Evolutionary conservation across 352 stramenopile species (phyloP).

Genomic region (Phytophthora fragariae): DNA sequence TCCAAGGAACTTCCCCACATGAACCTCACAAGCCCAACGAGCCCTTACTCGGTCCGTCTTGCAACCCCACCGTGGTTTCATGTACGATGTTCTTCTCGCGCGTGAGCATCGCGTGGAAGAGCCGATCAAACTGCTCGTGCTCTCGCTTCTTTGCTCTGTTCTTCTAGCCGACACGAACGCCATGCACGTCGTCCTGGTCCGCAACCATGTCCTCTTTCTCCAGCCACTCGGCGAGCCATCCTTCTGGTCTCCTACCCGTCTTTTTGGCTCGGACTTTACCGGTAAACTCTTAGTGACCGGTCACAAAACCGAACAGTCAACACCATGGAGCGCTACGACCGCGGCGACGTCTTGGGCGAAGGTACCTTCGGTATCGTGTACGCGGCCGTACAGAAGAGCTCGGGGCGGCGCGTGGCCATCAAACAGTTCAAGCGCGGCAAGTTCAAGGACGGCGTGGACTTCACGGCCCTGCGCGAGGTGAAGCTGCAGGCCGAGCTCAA

Average conservation of each 20-base stretch:
- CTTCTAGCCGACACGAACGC: conserved; percentile 46
- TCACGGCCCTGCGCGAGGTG: conserved; percentile 90
- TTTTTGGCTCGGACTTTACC: not conserved
- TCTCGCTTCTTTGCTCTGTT: conserved; percentile 53
- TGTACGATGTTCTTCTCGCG: conserved; percentile 85
- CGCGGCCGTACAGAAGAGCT: conserved; percentile 79
- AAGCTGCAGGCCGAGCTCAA: conserved; percentile 90
- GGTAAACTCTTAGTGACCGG: conserved; percentile 4
- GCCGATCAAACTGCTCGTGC: conserved; percentile 63
- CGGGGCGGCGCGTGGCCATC: conserved; percentile 76
- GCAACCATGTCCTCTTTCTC: conserved; percentile 50
- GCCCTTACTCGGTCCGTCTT: conserved; percentile 69
- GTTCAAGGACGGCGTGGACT: conserved; percentile 91
- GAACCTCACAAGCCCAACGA: not conserved
- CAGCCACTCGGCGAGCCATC: conserved; percentile 10
- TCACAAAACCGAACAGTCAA: conserved; percentile 4
- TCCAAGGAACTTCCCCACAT: not conserved
- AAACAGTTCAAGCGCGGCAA: conserved; percentile 92
- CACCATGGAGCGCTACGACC: conserved; percentile 84
- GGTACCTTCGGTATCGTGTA: conserved; percentile 92
- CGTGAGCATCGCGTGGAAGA: conserved; percentile 70
- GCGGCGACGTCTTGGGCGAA: conserved; percentile 79
- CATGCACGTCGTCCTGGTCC: conserved; percentile 42
- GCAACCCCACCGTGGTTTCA: conserved; percentile 66
- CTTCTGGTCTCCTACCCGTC: too few species aligned